Evolutionary conservation across 148 eudicot genomes (phyloP).

Genomic region (Dianthus caryophyllus): DNA sequence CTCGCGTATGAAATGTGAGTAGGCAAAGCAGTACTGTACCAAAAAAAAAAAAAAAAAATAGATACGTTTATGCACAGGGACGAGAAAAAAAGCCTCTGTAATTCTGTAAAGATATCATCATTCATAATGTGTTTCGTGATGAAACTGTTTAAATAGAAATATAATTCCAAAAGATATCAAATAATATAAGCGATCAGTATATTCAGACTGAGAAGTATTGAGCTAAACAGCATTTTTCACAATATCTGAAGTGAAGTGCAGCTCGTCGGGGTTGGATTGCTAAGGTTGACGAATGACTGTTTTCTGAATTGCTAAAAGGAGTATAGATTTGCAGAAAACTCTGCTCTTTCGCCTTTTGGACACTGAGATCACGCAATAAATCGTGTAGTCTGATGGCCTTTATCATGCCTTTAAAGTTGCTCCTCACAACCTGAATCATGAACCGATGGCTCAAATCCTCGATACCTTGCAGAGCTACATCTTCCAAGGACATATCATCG

Average conservation of each 20-base stretch:
- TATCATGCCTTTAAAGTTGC: constrained; percentile 33
- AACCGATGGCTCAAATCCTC: too few species aligned
- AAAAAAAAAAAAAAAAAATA: too few species aligned
- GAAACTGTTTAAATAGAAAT: too few species aligned
- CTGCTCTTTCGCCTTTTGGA: constrained; percentile 26
- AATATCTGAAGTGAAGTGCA: constrained; percentile 22
- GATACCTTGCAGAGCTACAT: too few species aligned
- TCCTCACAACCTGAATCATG: too few species aligned
- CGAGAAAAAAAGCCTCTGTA: neutral
- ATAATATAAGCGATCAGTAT: neutral
- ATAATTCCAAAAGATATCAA: neutral
- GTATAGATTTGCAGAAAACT: constrained; percentile 21
- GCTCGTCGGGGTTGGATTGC: constrained; percentile 5
- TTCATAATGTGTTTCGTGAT: too few species aligned
- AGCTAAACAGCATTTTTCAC: too few species aligned
- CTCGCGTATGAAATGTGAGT: neutral
- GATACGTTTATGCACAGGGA: neutral
- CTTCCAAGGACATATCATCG: too few species aligned
- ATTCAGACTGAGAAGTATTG: too few species aligned
- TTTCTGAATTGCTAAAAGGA: neutral
- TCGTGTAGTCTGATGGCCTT: constrained; percentile 27
- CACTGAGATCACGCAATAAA: constrained; percentile 30
- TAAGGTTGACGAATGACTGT: neutral
- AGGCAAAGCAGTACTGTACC: too few species aligned
- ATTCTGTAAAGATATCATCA: too few species aligned